Conservation (phyloP, 2,329 filamentous ascomycete genomes). For the Thielaviopsis ethacetica region DNA sequence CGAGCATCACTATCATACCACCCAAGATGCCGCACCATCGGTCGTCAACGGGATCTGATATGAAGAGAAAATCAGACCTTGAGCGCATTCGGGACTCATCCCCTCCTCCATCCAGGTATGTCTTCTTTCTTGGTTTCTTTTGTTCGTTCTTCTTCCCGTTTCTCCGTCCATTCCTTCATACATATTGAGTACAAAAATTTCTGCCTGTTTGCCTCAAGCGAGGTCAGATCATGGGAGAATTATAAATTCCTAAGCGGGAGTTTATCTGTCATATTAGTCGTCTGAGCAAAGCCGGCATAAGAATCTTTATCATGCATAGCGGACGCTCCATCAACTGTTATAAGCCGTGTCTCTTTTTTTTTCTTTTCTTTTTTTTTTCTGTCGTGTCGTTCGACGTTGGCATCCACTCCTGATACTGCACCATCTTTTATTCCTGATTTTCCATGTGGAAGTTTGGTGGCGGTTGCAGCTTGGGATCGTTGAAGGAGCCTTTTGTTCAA, state of each 20-base stretch:
- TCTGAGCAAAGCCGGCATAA: background rate
- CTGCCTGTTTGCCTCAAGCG: background rate
- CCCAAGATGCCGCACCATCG: background rate
- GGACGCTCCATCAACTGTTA: no score
- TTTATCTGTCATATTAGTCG: background rate
- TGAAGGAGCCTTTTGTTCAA: background rate
- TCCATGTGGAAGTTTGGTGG: no score
- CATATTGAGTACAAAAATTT: background rate
- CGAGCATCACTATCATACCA: constrained; percentile 4
- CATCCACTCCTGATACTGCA: no score
- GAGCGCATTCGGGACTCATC: constrained; percentile 5
- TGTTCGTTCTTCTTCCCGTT: background rate
- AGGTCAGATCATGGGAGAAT: background rate
- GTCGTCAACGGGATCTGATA: background rate
- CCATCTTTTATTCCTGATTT: no score
- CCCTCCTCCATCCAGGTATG: constrained; percentile 4
- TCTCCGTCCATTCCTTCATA: background rate
- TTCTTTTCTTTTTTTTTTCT: no score
- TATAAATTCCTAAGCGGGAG: background rate
- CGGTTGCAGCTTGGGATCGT: background rate
- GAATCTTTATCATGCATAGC: background rate
- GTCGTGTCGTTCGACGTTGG: no score
- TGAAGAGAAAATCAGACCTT: constrained; percentile 4
- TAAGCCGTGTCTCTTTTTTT: no score
- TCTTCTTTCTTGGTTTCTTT: background rate